These are phyloP conservation scores for Dianthus caryophyllus DNA, from an alignment of 148 eudicot species.

Conservation along the genomic window DNA sequence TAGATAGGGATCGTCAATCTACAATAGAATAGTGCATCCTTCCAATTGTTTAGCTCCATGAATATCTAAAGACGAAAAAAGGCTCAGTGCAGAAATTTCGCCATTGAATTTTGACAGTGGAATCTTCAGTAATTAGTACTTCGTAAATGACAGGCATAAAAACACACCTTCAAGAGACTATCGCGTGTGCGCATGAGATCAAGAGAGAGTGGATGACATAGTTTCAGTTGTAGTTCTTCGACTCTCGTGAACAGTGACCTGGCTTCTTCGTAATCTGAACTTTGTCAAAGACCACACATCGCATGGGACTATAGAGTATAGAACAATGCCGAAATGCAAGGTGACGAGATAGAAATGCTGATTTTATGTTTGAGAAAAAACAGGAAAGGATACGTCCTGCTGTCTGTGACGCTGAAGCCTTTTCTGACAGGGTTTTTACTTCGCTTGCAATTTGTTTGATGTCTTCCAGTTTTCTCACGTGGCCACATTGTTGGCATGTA, in stretches of 20 bases:
- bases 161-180: slow-evolving; percentile 60
- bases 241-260: slow-evolving; percentile 42
- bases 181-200: slow-evolving; percentile 80
- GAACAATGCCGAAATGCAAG: not conserved
- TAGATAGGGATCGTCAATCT: slow-evolving; percentile 75
- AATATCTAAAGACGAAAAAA: slow-evolving; percentile 40
- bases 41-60: slow-evolving; percentile 81
- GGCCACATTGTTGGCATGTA: slow-evolving; percentile 80
- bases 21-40: slow-evolving; percentile 61
- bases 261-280: slow-evolving; percentile 63
- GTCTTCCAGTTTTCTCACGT: slow-evolving; percentile 61
- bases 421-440: slow-evolving; percentile 55
- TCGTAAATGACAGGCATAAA: not conserved
- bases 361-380: slow-evolving; percentile 5
- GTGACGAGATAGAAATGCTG: not conserved
- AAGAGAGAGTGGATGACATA: slow-evolving; percentile 70
- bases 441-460: slow-evolving; percentile 50
- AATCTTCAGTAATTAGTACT: not conserved
- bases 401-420: slow-evolving; percentile 48
- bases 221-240: slow-evolving; percentile 58
- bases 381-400: slow-evolving; percentile 66
- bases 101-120: not conserved
- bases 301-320: not conserved
- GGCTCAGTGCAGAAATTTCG: not conserved
- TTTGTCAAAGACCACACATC: slow-evolving; percentile 40